A percentile compares a stretch with the other conserved stretches of the same genome.
These are phyloP conservation scores for Boletus rex-veris DNA, from an alignment of 768 basidiomycete species.

Conservation along the genomic window DNA sequence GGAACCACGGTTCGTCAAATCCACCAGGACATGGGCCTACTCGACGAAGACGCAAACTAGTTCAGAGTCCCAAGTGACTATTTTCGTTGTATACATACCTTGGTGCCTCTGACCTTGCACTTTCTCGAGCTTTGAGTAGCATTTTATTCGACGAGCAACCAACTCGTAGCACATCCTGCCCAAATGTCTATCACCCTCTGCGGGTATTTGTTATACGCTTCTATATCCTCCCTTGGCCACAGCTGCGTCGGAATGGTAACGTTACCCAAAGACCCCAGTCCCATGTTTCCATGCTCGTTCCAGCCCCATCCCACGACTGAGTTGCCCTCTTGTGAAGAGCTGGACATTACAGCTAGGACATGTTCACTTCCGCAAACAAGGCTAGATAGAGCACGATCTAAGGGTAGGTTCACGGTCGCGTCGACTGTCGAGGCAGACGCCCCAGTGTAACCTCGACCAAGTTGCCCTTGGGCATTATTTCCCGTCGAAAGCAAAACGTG, in stretches of 20 bases:
- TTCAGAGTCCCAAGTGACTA: not conserved
- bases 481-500: conserved; percentile 48
- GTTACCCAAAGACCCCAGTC: conserved; percentile 59
- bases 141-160: conserved; percentile 28
- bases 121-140: not conserved
- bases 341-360: conserved; percentile 44
- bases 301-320: conserved; percentile 88
- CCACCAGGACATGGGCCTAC: conserved; percentile 67
- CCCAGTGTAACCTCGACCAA: conserved; percentile 41
- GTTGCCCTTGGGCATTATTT: conserved; percentile 58
- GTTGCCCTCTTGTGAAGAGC: conserved; percentile 24
- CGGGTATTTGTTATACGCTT: conserved; percentile 3
- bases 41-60: conserved; percentile 48
- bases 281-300: conserved; percentile 98
- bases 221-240: conserved; percentile 41
- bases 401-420: conserved; percentile 21
- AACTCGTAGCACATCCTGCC: conserved; percentile 34
- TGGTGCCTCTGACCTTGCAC: not conserved
- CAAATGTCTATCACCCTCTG: conserved; percentile 21
- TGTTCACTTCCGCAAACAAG: conserved; percentile 87
- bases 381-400: conserved; percentile 24
- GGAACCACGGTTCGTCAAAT: conserved; percentile 71
- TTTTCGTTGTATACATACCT: not conserved
- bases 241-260: conserved; percentile 46
- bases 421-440: conserved; percentile 1